Evolutionary conservation across 768 basidiomycete genomes (phyloP).

Genomic region (Crucibulum laeve): DNA sequence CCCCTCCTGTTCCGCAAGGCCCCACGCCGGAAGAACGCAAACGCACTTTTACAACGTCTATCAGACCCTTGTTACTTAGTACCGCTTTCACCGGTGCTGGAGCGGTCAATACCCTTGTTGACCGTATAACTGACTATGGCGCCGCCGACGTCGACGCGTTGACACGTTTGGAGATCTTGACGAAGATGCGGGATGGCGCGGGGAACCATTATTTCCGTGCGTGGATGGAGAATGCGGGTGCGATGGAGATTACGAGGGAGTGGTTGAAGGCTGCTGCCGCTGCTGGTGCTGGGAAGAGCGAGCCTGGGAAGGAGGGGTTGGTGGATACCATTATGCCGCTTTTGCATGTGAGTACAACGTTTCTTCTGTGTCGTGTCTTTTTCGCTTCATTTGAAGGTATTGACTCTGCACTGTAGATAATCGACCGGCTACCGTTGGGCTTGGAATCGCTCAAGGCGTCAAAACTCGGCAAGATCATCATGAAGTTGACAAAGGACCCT

Average conservation of each 20-base stretch:
- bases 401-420: conserved; percentile 47
- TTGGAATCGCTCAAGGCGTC: conserved; percentile 64
- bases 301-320: neutral
- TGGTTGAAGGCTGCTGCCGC: conserved; percentile 68
- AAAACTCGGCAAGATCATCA: conserved; percentile 77
- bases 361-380: neutral
- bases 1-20: conserved; percentile 10
- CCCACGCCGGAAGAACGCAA: conserved; percentile 46
- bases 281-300: neutral
- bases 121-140: conserved; percentile 56
- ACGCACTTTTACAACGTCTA: conserved; percentile 43
- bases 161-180: conserved; percentile 65
- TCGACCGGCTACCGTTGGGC: conserved; percentile 78
- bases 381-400: conserved; percentile 6
- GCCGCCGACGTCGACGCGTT: conserved; percentile 66
- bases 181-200: conserved; percentile 65
- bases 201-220: conserved; percentile 85
- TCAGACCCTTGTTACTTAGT: conserved; percentile 56
- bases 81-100: conserved; percentile 64
- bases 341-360: conserved; percentile 63
- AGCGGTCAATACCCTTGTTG: conserved; percentile 60
- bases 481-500: conserved; percentile 72
- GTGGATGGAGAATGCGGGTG: conserved; percentile 72
- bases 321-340: conserved; percentile 86
- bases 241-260: conserved; percentile 75